These are phyloP conservation scores for Penicillium mononematosum DNA, from an alignment of 495 filamentous ascomycete genomes.

Conservation along the genomic window DNA sequence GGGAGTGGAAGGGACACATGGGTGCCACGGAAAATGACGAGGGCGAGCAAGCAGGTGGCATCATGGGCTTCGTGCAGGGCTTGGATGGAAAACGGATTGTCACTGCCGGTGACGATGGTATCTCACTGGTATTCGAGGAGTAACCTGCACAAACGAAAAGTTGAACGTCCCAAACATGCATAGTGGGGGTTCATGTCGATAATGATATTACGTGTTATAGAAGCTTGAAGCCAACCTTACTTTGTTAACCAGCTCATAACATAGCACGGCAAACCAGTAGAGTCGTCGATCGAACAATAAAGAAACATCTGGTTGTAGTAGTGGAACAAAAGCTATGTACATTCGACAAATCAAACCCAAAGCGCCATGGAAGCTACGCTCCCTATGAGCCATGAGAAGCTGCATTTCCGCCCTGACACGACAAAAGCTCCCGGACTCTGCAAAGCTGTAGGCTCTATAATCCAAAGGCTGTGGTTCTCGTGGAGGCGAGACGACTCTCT, in stretches of 20 bases:
- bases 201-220: slow-evolving; percentile 17
- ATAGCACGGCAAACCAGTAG: not conserved
- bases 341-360: slow-evolving; percentile 42
- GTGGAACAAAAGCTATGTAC: slow-evolving; percentile 46
- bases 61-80: slow-evolving; percentile 84
- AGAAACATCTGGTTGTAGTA: slow-evolving; percentile 34
- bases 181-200: slow-evolving; percentile 12
- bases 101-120: slow-evolving; percentile 85
- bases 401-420: slow-evolving; percentile 16
- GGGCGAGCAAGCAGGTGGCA: slow-evolving; percentile 65
- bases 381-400: slow-evolving; percentile 9
- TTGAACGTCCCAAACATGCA: slow-evolving; percentile 1
- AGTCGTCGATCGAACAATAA: slow-evolving; percentile 12
- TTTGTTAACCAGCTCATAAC: not conserved
- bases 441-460: slow-evolving; percentile 12
- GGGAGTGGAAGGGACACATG: slow-evolving; percentile 81
- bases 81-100: slow-evolving; percentile 65
- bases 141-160: slow-evolving; percentile 10
- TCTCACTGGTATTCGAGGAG: slow-evolving; percentile 67
- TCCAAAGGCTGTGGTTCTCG: slow-evolving; percentile 17
- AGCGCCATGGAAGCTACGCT: slow-evolving; percentile 27
- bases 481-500: slow-evolving; percentile 18
- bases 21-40: slow-evolving; percentile 69
- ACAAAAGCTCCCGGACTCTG: slow-evolving; percentile 12
- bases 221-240: slow-evolving; percentile 1